phyloP scores from a whole-genome alignment of 2,329 filamentous ascomycete species.

The Colletotrichum sp. region DNA sequence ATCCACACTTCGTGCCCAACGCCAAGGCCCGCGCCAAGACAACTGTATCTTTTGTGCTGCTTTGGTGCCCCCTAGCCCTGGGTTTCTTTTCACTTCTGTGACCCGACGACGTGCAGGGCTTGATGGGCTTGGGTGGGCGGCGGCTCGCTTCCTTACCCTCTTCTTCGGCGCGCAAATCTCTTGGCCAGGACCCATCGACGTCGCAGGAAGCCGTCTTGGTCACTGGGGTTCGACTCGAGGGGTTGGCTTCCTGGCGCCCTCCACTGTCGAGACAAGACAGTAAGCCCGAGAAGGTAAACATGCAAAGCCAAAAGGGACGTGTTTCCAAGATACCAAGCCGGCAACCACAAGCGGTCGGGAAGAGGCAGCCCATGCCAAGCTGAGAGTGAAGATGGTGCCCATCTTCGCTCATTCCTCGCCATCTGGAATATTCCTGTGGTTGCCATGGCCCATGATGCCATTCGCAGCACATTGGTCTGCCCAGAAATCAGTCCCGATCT shows the following conservation, averaged over 20 bases:
- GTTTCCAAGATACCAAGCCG: slow-evolving; percentile 20
- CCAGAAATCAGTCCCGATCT: neutral
- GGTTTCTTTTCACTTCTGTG: neutral
- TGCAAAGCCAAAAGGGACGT: neutral
- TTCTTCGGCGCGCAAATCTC: slow-evolving; percentile 14
- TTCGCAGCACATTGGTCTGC: neutral
- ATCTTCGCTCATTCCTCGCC: neutral
- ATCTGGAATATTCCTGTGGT: neutral
- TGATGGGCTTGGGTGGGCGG: neutral
- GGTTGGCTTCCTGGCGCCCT: neutral
- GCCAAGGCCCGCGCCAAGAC: slow-evolving; percentile 8
- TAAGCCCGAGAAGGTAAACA: neutral
- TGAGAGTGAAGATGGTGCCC: neutral
- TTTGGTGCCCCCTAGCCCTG: neutral
- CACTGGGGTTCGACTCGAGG: neutral
- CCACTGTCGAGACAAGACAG: neutral
- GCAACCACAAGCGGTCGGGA: slow-evolving; percentile 18
- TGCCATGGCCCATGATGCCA: neutral
- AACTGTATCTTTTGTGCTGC: neutral
- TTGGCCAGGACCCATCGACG: slow-evolving; percentile 10
- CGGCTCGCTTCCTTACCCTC: neutral
- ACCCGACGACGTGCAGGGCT: neutral
- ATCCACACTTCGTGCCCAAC: slow-evolving; percentile 21
- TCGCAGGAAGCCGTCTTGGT: slow-evolving; percentile 16
- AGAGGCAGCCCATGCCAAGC: slow-evolving; percentile 22